Base-by-base conservation (phyloP, 805 yeast genomes). In the Saccharomycopsis lassenensis region DNA sequence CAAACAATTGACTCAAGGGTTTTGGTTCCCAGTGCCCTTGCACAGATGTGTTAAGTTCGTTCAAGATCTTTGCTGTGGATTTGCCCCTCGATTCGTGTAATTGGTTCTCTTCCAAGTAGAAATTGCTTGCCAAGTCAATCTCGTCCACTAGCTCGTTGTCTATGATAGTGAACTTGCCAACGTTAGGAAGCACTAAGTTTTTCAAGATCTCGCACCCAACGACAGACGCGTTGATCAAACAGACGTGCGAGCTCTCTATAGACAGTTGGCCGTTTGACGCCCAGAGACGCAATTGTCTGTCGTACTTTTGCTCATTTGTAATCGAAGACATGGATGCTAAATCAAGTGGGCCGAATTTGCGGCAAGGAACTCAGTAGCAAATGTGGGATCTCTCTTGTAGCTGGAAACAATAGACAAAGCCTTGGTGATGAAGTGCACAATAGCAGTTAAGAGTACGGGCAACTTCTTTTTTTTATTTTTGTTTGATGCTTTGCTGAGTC, bases 201-300 rank as follows among this genome's bases (percentile, higher is more conserved):
- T 89, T 87, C 25, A 80, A 54, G 3, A 72, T 56, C 54, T 89
- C 97, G 2, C 75, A 65, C 1, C 78, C 73, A 0, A 76, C 61
- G 0, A 75, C 49, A 1, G 72, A 61, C 4, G 74, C 74, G 30
- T 73, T 71, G 2, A 85, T 47, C 2, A 85, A 54, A 37, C 85
- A 69, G 3, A 86, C 63, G 37, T 68, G 74, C 0, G 87, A 61
- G 2, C 52, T 48, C 22, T 71, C 71, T 12, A 89, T 61, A 5
- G 63, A 59, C 3, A 54, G 40, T 50, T 89, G 98, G 3, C 96
- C 98, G 7, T 65, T 55, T 0, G 67, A 49, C 1, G 83, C 86
- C 97, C 97, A 89, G 11, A 89, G 59, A 24, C 96, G 68, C 40
- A 89, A 59, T 52, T 89, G 97, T 25, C 98, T 67, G 55, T 87